Percentiles rank a stretch among this genome's conserved stretches.
phyloP scores from a whole-genome alignment of 1,284 basidiomycete species.

The Fomitiporia mediterranea region DNA sequence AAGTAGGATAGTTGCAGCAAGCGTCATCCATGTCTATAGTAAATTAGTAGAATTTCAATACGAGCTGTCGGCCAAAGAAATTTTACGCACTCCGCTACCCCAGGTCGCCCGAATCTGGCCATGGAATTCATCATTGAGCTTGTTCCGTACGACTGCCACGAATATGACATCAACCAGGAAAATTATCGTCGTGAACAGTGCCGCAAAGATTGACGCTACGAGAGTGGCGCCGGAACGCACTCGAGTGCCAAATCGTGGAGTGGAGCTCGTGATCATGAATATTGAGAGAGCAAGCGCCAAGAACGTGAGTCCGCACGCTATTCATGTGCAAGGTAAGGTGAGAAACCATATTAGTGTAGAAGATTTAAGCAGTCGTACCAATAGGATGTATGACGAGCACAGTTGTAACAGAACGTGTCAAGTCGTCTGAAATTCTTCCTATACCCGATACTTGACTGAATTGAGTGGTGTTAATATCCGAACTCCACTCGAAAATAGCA shows the following conservation, averaged over 20 bases:
- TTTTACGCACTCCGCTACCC: slow-evolving; percentile 44
- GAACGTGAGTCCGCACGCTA: slow-evolving; percentile 50
- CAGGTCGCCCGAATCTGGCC: slow-evolving; percentile 37
- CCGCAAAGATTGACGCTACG: slow-evolving; percentile 33
- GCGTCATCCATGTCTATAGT: slow-evolving; percentile 53
- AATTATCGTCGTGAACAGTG: slow-evolving; percentile 43
- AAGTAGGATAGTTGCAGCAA: slow-evolving; percentile 44
- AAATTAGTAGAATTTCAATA: slow-evolving; percentile 16
- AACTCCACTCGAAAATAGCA: neutral
- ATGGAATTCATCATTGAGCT: slow-evolving; percentile 38
- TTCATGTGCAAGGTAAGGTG: slow-evolving; percentile 21
- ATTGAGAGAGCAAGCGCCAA: slow-evolving; percentile 45
- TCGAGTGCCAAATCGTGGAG: slow-evolving; percentile 28
- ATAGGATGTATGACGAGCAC: slow-evolving; percentile 43
- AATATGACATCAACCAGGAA: slow-evolving; percentile 53
- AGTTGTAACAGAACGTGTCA: slow-evolving; percentile 38
- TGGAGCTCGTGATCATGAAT: slow-evolving; percentile 39
- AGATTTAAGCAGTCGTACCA: slow-evolving; percentile 31
- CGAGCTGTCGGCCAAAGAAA: neutral
- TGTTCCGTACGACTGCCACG: slow-evolving; percentile 41
- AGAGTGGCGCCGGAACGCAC: slow-evolving; percentile 31
- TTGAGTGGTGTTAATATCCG: slow-evolving; percentile 23
- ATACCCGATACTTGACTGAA: slow-evolving; percentile 28
- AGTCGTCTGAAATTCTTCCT: slow-evolving; percentile 29
- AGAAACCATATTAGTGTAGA: neutral